These are phyloP conservation scores for Chlamydomonas asymmetrica DNA, from an alignment of 139 green algal genomes.

Conservation along the genomic window DNA sequence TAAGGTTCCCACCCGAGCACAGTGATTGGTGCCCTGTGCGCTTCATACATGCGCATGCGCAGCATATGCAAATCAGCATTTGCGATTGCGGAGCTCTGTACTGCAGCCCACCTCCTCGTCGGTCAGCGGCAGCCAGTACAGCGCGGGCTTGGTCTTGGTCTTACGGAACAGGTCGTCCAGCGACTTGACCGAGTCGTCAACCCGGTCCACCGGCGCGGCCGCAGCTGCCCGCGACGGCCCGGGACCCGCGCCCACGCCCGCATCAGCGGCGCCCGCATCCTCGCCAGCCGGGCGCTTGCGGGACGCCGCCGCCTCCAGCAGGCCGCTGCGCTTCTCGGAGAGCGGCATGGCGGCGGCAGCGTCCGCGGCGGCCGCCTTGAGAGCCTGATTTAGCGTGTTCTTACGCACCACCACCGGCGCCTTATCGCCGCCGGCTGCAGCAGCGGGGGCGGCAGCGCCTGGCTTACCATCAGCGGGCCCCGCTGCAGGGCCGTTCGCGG, in stretches of 20 bases:
- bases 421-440: background rate
- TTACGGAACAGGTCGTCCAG: slow-evolving; percentile 84
- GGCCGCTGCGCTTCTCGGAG: background rate
- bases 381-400: too few species aligned
- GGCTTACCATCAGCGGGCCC: background rate
- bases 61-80: too few species aligned
- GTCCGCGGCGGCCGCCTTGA: background rate
- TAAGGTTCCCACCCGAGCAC: too few species aligned
- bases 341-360: too few species aligned
- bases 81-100: too few species aligned
- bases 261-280: background rate
- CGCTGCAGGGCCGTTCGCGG: background rate
- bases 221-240: background rate
- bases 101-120: slow-evolving; percentile 68
- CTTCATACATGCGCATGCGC: too few species aligned
- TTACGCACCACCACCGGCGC: background rate
- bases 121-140: slow-evolving; percentile 87
- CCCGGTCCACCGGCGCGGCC: slow-evolving; percentile 3
- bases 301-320: background rate
- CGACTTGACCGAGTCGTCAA: background rate
- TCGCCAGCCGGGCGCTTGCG: background rate
- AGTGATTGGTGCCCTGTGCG: too few species aligned
- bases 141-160: slow-evolving; percentile 68
- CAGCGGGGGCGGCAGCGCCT: background rate
- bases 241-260: background rate